These are phyloP conservation scores for Schizothecium vesticola DNA, from an alignment of 495 filamentous ascomycete species.

Conservation along the genomic window DNA sequence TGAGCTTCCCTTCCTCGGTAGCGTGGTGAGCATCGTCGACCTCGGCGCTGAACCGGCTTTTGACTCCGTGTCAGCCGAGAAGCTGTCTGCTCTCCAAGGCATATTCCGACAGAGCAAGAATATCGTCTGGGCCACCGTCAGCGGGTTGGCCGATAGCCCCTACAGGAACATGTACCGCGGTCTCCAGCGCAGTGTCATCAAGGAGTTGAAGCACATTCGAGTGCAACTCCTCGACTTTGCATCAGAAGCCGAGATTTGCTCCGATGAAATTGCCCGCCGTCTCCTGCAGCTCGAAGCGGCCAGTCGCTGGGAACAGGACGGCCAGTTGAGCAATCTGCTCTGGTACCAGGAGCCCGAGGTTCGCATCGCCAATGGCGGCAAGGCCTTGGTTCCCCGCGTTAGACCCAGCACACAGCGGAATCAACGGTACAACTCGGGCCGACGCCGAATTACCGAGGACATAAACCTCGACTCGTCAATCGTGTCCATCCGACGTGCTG, in stretches of 20 bases:
- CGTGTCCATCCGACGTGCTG: neutral
- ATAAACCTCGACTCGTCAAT: neutral
- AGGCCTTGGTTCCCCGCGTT: constrained; percentile 6
- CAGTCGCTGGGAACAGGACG: constrained; percentile 4
- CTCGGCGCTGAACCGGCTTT: constrained; percentile 3
- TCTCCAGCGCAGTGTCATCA: constrained; percentile 9
- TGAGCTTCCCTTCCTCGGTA: constrained; percentile 7
- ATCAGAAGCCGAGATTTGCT: neutral
- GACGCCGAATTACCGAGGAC: constrained; percentile 1
- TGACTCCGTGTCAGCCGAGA: constrained; percentile 1
- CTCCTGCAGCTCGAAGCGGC: constrained; percentile 3
- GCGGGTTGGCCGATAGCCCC: constrained; percentile 4
- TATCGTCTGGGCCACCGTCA: constrained; percentile 4
- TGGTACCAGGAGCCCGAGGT: constrained; percentile 8
- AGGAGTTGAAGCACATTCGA: constrained; percentile 4
- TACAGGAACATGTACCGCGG: constrained; percentile 9
- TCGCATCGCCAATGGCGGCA: neutral
- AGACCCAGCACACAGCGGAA: constrained; percentile 1
- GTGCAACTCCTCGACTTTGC: constrained; percentile 8
- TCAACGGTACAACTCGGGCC: constrained; percentile 5
- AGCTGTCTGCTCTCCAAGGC: neutral
- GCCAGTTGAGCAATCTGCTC: neutral
- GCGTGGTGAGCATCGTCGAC: constrained; percentile 4
- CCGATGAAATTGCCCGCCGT: neutral
- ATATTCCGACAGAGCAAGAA: constrained; percentile 11